These are phyloP conservation scores for Camelina hispida DNA, from an alignment of 345 rosid genomes.

Conservation along the genomic window DNA sequence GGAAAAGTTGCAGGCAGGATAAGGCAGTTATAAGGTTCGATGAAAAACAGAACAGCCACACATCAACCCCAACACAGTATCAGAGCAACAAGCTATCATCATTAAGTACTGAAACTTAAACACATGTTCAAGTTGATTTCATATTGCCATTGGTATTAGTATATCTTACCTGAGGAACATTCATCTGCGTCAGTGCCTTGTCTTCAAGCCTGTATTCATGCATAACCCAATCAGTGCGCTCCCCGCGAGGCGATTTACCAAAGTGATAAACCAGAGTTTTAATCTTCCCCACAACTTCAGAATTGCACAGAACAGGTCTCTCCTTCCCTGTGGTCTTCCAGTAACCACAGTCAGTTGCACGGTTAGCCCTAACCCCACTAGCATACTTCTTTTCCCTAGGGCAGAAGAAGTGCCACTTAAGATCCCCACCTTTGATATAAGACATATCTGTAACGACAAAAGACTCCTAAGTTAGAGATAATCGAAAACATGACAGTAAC, in stretches of 20 bases:
- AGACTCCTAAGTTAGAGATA: neutral
- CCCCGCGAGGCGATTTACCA: slow-evolving; percentile 60
- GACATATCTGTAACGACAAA: slow-evolving; percentile 47
- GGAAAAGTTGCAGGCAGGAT: neutral
- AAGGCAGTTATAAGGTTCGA: neutral
- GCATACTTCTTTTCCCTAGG: slow-evolving; percentile 69
- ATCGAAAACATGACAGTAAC: neutral
- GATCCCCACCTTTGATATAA: slow-evolving; percentile 53
- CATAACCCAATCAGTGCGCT: slow-evolving; percentile 89
- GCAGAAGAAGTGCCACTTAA: slow-evolving; percentile 88
- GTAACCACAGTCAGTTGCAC: slow-evolving; percentile 64
- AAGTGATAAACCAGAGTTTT: slow-evolving; percentile 70
- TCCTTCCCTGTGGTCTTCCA: slow-evolving; percentile 93
- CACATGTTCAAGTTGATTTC: neutral
- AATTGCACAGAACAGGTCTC: slow-evolving; percentile 50
- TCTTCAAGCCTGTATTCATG: slow-evolving; percentile 75
- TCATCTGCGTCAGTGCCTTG: slow-evolving; percentile 45
- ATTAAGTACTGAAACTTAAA: neutral
- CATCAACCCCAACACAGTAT: neutral
- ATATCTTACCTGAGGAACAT: slow-evolving; percentile 45
- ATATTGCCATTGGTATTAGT: neutral
- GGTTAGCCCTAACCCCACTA: slow-evolving; percentile 58
- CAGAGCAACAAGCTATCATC: neutral
- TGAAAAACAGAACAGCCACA: neutral
- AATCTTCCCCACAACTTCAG: slow-evolving; percentile 60